Base-by-base conservation (phyloP, 768 basidiomycete genomes). In the Psilocybe tampanensis region DNA sequence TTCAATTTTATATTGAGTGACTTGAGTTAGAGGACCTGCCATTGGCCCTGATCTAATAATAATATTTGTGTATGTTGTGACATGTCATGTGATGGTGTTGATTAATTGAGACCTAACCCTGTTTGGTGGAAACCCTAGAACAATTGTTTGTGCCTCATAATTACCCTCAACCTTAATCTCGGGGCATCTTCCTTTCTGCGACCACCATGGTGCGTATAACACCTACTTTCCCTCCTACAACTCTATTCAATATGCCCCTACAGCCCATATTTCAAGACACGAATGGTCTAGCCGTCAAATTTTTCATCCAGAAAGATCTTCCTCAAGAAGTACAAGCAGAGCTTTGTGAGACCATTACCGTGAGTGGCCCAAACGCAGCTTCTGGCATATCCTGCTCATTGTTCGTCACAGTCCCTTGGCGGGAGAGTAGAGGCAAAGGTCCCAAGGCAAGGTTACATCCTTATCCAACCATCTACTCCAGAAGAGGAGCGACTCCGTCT, bases 261-360 rank as follows among this genome's bases (percentile, higher is more conserved):
- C 58, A 90, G 88, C 84, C 86, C 45, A 84, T 91, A 56, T 92
- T 92, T 55, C 88, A 90, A 68, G 89, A 89, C 62, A 69, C 63
- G 59, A 83, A 80, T 64, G 86, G 85, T 36, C 70, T 89, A 50
- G 81, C 89, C 2, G 72, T 90, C 78, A 93, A 92, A 66, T 93
- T 93, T 67, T 93, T 92, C 69, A 82, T 93, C 18, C 90, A 92
- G 66, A 90, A 89, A 65, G 90, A 92, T 68, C 76, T 93, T 8
- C 71, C 83, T 3, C 78, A 86, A 55, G 84, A 86, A 62, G 76
- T 84, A 19, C 87, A 89, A 62, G 85, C 86, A 17, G 86, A 91
- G 59, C 70, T 92, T 26, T 86, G 85, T 64, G 88, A 90, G 68
- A 86, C 81, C 13, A 89, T 92, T 50, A 84, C 88, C 0, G 90